Evolutionary conservation across 768 basidiomycete genomes (phyloP).

Genomic region (Naganishia antarctica): DNA sequence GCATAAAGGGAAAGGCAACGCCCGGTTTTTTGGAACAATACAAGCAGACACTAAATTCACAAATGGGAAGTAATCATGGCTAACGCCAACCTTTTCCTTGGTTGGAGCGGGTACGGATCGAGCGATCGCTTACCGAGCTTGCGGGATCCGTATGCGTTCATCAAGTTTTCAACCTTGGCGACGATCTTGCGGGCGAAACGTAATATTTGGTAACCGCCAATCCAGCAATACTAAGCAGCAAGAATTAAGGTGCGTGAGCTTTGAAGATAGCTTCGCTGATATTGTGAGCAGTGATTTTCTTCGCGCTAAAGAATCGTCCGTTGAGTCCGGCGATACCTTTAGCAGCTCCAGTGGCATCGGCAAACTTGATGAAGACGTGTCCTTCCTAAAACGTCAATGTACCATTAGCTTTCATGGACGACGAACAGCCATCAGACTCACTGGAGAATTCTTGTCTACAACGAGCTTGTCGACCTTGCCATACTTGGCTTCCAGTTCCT

Average conservation of each 20-base stretch:
- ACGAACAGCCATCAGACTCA: constrained; percentile 48
- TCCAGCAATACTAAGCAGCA: not conserved
- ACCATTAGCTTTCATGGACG: not conserved
- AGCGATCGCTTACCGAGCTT: constrained; percentile 20
- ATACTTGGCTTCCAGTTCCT: constrained; percentile 86
- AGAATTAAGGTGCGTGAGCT: constrained; percentile 33
- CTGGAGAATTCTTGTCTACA: constrained; percentile 89
- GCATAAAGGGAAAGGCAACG: not conserved
- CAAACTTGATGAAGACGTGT: constrained; percentile 94
- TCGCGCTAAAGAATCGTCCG: constrained; percentile 94
- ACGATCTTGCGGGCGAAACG: too few relatives aligned
- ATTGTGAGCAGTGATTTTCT: constrained; percentile 76
- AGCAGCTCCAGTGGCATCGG: constrained; percentile 69
- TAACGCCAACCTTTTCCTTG: not conserved
- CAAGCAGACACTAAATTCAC: not conserved
- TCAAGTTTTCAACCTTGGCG: too few relatives aligned
- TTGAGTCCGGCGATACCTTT: constrained; percentile 84
- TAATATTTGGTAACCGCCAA: too few relatives aligned
- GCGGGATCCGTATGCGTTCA: too few relatives aligned
- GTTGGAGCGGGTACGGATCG: not conserved
- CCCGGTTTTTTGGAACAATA: not conserved
- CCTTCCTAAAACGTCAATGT: constrained; percentile 58
- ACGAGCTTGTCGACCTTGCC: constrained; percentile 81
- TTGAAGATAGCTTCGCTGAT: constrained; percentile 79
- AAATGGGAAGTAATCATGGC: not conserved